Evolutionary conservation across 805 yeast genomes (phyloP).

Genomic region (Sugiyamaella lignohabitans): DNA sequence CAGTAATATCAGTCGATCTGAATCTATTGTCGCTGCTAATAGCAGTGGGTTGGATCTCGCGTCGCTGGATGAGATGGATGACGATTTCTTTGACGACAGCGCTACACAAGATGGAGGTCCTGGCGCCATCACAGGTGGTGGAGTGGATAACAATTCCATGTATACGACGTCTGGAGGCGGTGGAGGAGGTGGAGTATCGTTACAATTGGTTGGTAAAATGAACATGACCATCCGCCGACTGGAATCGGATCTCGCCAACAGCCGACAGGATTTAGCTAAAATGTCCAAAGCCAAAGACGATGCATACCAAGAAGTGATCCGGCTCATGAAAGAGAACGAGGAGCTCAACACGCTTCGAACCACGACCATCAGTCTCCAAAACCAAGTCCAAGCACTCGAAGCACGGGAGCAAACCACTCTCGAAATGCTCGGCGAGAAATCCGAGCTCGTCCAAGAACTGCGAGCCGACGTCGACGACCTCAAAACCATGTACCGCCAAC

Average conservation of each 20-base stretch:
- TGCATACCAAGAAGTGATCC: conserved; percentile 62
- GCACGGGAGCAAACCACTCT: conserved; percentile 50
- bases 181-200: conserved; percentile 31
- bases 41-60: background rate
- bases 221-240: conserved; percentile 70
- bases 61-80: conserved; percentile 7
- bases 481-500: conserved; percentile 75
- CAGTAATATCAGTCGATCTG: conserved; percentile 2
- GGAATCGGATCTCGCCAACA: conserved; percentile 66
- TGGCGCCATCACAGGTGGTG: conserved; percentile 5
- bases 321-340: conserved; percentile 50
- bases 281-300: conserved; percentile 53
- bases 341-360: conserved; percentile 33
- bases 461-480: conserved; percentile 83
- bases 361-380: conserved; percentile 32
- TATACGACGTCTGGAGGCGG: conserved; percentile 6
- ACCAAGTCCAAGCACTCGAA: conserved; percentile 35
- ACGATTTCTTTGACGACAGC: conserved; percentile 6
- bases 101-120: conserved; percentile 1
- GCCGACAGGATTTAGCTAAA: conserved; percentile 55
- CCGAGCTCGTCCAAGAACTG: conserved; percentile 78
- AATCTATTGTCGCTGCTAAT: background rate
- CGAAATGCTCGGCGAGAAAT: conserved; percentile 75
- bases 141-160: conserved; percentile 12
- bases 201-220: conserved; percentile 69